phyloP scores from a whole-genome alignment of 345 rosid genomes.

The Syzygium grande region DNA sequence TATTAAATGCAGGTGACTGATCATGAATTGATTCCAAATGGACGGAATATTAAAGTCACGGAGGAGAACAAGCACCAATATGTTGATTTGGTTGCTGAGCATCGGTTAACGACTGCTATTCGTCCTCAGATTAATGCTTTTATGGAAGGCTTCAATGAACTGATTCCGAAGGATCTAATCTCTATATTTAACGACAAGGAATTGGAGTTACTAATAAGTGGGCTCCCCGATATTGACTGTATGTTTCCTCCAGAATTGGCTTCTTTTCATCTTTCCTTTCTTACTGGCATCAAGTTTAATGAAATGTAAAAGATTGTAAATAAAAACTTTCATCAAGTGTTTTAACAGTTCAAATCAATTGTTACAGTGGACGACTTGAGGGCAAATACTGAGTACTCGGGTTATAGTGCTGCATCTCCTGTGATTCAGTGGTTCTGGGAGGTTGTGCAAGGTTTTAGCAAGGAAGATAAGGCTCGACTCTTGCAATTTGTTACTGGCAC shows the following conservation, averaged over 20 bases:
- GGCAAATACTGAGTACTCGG: conserved; percentile 87
- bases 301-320: background rate
- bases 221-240: conserved; percentile 96
- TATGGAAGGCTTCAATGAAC: conserved; percentile 77
- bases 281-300: background rate
- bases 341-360: background rate
- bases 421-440: conserved; percentile 99
- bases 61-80: conserved; percentile 94
- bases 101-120: conserved; percentile 92
- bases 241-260: conserved; percentile 16
- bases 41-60: conserved; percentile 80
- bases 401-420: conserved; percentile 87
- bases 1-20: conserved; percentile 66
- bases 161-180: conserved; percentile 68
- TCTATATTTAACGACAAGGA: conserved; percentile 94
- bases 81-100: conserved; percentile 85
- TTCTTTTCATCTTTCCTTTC: background rate
- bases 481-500: conserved; percentile 98
- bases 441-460: conserved; percentile 89
- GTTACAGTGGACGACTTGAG: conserved; percentile 89
- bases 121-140: conserved; percentile 97
- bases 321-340: background rate
- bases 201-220: conserved; percentile 83
- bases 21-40: conserved; percentile 88
- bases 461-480: conserved; percentile 95